Evolutionary conservation across 305 asterid species (phyloP).

Genomic region (Rubia peregrina): DNA sequence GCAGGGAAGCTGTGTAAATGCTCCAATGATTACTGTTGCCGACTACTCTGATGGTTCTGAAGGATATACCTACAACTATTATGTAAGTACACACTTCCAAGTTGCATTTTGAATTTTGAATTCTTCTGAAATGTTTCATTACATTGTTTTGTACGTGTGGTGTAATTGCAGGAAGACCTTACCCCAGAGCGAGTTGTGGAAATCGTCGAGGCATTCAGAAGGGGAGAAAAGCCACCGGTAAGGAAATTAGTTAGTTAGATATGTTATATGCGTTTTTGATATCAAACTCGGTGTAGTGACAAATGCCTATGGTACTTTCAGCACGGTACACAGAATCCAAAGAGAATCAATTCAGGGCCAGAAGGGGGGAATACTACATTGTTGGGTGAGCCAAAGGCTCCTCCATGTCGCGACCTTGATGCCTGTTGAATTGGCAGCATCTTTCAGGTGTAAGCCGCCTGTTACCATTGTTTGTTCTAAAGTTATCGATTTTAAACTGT

Average conservation of each 20-base stretch:
- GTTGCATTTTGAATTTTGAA: background rate
- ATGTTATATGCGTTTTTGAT: slow-evolving; percentile 1
- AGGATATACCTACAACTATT: slow-evolving; percentile 81
- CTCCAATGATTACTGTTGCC: slow-evolving; percentile 98
- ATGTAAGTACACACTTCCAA: slow-evolving; percentile 38
- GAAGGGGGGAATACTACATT: slow-evolving; percentile 89
- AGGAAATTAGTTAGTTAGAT: slow-evolving; percentile 19
- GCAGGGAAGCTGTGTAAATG: slow-evolving; percentile 96
- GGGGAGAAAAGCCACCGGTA: slow-evolving; percentile 97
- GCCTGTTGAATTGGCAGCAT: slow-evolving; percentile 62
- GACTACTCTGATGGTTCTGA: slow-evolving; percentile 96
- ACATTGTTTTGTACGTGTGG: background rate
- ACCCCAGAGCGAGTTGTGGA: slow-evolving; percentile 83
- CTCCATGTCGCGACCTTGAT: slow-evolving; percentile 92
- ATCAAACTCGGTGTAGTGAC: slow-evolving; percentile 1
- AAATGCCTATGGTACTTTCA: slow-evolving; percentile 27
- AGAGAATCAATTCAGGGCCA: slow-evolving; percentile 72
- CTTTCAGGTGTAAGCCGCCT: slow-evolving; percentile 31
- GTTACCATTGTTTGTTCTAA: slow-evolving; percentile 15
- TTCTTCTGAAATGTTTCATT: slow-evolving; percentile 4
- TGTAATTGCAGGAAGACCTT: slow-evolving; percentile 72
- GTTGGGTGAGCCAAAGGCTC: slow-evolving; percentile 84
- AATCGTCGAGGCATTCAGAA: slow-evolving; percentile 78
- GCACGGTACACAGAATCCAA: slow-evolving; percentile 88
- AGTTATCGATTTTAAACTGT: slow-evolving; percentile 7